These are phyloP conservation scores for Phytophthora fragariae DNA, from an alignment of 352 stramenopile species.

Conservation along the genomic window DNA sequence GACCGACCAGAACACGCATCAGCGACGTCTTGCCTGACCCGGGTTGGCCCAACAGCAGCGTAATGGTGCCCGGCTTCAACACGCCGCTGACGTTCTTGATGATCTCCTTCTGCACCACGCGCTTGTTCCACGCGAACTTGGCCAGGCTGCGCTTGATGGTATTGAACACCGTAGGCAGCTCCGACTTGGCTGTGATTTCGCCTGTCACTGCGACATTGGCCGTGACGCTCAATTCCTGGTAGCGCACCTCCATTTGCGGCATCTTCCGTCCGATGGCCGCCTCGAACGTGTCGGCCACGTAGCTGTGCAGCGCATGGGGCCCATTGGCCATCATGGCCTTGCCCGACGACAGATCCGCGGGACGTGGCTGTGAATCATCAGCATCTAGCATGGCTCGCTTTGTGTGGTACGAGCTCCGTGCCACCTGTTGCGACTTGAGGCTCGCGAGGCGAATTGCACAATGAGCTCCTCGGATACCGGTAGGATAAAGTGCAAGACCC, in stretches of 20 bases:
- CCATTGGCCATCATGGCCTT: conserved; percentile 50
- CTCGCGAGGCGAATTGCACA: neutral
- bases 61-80: conserved; percentile 52
- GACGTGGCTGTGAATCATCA: neutral
- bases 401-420: neutral
- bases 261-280: conserved; percentile 44
- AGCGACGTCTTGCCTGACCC: conserved; percentile 42
- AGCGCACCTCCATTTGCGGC: conserved; percentile 71
- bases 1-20: conserved; percentile 40
- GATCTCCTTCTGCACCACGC: conserved; percentile 43
- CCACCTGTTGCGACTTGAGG: neutral
- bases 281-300: conserved; percentile 49
- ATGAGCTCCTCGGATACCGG: neutral
- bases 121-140: conserved; percentile 40
- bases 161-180: conserved; percentile 48
- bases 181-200: conserved; percentile 36
- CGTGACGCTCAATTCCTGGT: conserved; percentile 53
- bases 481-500: neutral
- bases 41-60: conserved; percentile 39
- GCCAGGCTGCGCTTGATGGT: conserved; percentile 32
- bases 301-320: conserved; percentile 43
- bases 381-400: neutral
- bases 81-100: conserved; percentile 42
- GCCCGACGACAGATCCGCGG: conserved; percentile 21
- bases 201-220: conserved; percentile 36